Conservation (phyloP, 139 green algal genomes). For the Closterium sp. region DNA sequence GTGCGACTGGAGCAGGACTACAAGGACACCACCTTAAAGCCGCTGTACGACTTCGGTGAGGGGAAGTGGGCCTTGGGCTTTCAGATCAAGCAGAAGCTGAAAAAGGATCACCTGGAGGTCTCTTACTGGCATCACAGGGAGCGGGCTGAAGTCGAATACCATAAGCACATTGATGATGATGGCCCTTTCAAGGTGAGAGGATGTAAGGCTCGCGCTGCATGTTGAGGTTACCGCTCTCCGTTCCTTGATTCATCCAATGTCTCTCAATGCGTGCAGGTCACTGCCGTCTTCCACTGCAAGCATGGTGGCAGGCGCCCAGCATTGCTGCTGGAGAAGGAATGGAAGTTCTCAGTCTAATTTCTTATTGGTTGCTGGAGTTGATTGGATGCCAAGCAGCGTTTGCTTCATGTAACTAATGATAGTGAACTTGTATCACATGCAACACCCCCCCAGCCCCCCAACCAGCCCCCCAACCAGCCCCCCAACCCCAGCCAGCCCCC, state of each 20-base stretch:
- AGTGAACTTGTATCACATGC: too few relatives aligned
- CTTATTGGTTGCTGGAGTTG: background rate
- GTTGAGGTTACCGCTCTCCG: background rate
- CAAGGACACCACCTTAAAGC: background rate
- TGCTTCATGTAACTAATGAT: too few relatives aligned
- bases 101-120: background rate
- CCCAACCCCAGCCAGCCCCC: too few relatives aligned
- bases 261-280: background rate
- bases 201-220: background rate
- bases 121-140: background rate
- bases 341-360: slow-evolving; percentile 1
- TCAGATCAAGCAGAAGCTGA: background rate
- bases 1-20: background rate
- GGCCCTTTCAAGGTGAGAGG: background rate
- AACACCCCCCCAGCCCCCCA: too few relatives aligned
- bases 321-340: slow-evolving; percentile 1
- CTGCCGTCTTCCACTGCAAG: background rate
- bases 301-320: background rate
- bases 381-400: background rate
- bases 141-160: background rate
- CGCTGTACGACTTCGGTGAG: background rate
- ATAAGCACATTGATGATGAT: background rate
- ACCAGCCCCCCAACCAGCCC: too few relatives aligned
- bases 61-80: background rate
- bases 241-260: background rate